These are phyloP conservation scores for Penicillium sp. DNA, from an alignment of 2,329 filamentous ascomycete species.

Conservation along the genomic window DNA sequence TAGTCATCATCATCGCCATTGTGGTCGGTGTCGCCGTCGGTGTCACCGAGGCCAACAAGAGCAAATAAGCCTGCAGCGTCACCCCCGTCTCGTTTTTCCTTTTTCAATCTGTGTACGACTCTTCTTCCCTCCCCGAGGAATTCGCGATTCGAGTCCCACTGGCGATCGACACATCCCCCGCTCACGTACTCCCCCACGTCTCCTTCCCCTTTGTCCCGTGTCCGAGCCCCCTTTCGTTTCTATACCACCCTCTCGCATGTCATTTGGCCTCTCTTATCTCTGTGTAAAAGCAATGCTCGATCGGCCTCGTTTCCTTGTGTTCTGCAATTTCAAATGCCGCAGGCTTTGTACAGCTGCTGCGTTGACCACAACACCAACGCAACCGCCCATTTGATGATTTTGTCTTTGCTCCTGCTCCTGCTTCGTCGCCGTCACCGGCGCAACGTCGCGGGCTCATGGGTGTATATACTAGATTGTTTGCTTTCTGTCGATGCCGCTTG, in stretches of 20 bases:
- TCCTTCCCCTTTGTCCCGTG: conserved; percentile 9
- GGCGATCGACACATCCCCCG: too few relatives aligned
- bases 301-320: conserved; percentile 16
- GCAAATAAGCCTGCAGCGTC: conserved; percentile 14
- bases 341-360: conserved; percentile 20
- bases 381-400: conserved; percentile 19
- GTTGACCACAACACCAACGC: conserved; percentile 1
- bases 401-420: conserved; percentile 3
- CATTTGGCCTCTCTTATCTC: conserved; percentile 7
- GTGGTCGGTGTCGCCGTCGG: conserved; percentile 52
- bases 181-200: conserved; percentile 1
- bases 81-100: conserved; percentile 5
- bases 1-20: conserved; percentile 56
- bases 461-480: conserved; percentile 26
- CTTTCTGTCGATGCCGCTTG: conserved; percentile 21
- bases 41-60: conserved; percentile 39
- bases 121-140: conserved; percentile 15
- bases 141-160: background rate
- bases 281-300: conserved; percentile 27
- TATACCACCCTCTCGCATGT: conserved; percentile 29
- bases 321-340: conserved; percentile 15
- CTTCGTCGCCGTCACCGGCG: background rate
- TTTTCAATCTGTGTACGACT: conserved; percentile 16
- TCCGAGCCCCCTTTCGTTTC: conserved; percentile 17
- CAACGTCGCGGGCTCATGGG: conserved; percentile 4